Evolutionary conservation across 2,329 filamentous ascomycete genomes (phyloP).

Genomic region (Ophiocordyceps sinensis): DNA sequence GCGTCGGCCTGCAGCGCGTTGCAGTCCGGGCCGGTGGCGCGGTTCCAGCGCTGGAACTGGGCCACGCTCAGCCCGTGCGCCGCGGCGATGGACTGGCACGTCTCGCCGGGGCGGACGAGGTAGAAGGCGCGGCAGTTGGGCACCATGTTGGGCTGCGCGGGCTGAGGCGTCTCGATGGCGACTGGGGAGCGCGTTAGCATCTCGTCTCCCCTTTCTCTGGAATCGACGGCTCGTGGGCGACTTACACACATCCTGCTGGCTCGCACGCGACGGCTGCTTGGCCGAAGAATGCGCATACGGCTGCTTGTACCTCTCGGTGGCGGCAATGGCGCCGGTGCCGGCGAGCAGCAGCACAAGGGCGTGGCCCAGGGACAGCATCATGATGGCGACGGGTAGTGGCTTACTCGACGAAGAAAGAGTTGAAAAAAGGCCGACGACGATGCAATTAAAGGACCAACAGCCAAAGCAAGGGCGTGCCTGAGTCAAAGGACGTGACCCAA

Average conservation of each 20-base stretch:
- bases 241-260: too few species aligned
- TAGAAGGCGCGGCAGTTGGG: constrained; percentile 2
- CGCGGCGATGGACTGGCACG: constrained; percentile 7
- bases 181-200: too few species aligned
- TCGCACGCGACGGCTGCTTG: too few species aligned
- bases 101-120: constrained; percentile 5
- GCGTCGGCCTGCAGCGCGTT: constrained; percentile 6
- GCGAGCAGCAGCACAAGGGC: not conserved
- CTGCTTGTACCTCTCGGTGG: too few species aligned
- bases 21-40: constrained; percentile 11
- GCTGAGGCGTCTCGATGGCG: not conserved
- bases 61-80: constrained; percentile 8
- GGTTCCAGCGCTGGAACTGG: constrained; percentile 15
- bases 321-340: not conserved
- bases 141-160: constrained; percentile 1
- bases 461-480: too few species aligned
- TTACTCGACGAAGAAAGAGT: not conserved
- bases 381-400: not conserved
- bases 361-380: too few species aligned
- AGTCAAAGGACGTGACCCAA: too few species aligned
- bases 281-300: too few species aligned
- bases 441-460: too few species aligned
- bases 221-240: too few species aligned
- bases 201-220: too few species aligned
- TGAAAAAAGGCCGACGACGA: too few species aligned